Percentiles rank a stretch among this genome's conserved stretches.
These are phyloP conservation scores for Hypoxylon perforatum DNA, from an alignment of 495 filamentous ascomycete genomes.

Conservation along the genomic window DNA sequence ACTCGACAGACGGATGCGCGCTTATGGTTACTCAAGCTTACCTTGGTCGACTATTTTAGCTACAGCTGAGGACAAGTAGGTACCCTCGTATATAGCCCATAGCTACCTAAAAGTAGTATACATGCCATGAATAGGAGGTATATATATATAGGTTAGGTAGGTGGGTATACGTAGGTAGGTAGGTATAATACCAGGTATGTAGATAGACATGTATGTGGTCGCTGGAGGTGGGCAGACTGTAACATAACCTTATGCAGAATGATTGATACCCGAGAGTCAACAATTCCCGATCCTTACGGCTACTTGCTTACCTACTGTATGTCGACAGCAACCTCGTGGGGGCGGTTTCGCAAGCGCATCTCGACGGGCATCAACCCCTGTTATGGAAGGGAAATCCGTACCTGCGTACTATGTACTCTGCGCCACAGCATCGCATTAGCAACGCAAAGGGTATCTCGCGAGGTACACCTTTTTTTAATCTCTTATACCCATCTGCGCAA, in stretches of 20 bases:
- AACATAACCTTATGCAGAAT: conserved; percentile 44
- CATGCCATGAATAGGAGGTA: neutral
- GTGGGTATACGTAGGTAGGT: no score
- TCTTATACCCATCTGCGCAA: conserved; percentile 6
- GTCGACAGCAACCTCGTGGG: conserved; percentile 39
- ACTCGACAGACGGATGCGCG: conserved; percentile 41
- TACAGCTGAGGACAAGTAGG: conserved; percentile 12
- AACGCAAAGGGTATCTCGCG: neutral
- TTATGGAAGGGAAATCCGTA: conserved; percentile 22
- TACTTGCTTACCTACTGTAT: conserved; percentile 32
- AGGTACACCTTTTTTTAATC: neutral
- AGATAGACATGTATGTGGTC: conserved; percentile 3
- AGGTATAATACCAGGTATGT: conserved; percentile 8
- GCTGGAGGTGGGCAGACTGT: conserved; percentile 16
- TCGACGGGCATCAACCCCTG: conserved; percentile 33
- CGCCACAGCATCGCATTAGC: conserved; percentile 23
- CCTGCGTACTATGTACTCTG: conserved; percentile 14
- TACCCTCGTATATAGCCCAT: no score
- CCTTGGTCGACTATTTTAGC: conserved; percentile 32
- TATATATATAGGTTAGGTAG: no score
- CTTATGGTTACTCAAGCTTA: conserved; percentile 36
- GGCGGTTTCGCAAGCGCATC: conserved; percentile 37
- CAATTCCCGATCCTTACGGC: conserved; percentile 42
- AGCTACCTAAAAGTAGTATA: neutral
- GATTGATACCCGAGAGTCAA: conserved; percentile 43